Evolutionary conservation across 139 green algal genomes (phyloP).

Genomic region (Spirogloea muscicola): DNA sequence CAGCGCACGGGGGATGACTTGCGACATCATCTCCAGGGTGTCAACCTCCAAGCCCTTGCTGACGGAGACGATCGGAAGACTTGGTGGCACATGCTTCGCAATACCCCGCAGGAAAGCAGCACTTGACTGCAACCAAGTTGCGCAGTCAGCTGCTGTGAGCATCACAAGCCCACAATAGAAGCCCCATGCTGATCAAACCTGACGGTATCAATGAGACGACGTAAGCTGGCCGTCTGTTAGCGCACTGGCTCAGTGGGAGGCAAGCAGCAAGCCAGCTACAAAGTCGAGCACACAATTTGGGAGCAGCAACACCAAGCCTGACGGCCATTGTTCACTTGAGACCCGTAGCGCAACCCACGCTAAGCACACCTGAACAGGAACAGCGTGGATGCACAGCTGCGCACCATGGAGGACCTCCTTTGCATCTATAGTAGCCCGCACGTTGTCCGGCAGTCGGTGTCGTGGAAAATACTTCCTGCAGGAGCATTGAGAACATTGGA

Average conservation of each 20-base stretch:
- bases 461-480: constrained; percentile 42
- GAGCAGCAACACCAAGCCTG: not conserved
- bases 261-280: not conserved
- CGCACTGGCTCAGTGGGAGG: not conserved
- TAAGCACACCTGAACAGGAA: constrained; percentile 78
- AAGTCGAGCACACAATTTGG: not conserved
- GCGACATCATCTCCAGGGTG: constrained; percentile 82
- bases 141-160: constrained; percentile 16
- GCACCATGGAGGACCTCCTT: constrained; percentile 42
- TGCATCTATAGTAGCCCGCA: constrained; percentile 57
- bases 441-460: constrained; percentile 73
- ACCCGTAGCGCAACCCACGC: not conserved
- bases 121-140: not conserved
- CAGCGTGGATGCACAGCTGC: constrained; percentile 75
- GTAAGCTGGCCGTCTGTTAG: not conserved
- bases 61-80: constrained; percentile 87
- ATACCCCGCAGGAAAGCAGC: constrained; percentile 31
- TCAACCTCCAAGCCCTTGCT: constrained; percentile 85
- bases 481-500: not conserved
- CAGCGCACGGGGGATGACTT: constrained; percentile 83
- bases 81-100: constrained; percentile 60
- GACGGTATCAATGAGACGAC: not conserved
- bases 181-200: not conserved
- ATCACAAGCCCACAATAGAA: not conserved
- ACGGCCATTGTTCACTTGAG: not conserved